Conservation (phyloP, 768 basidiomycete species). For the Mycena rebaudengoi region DNA sequence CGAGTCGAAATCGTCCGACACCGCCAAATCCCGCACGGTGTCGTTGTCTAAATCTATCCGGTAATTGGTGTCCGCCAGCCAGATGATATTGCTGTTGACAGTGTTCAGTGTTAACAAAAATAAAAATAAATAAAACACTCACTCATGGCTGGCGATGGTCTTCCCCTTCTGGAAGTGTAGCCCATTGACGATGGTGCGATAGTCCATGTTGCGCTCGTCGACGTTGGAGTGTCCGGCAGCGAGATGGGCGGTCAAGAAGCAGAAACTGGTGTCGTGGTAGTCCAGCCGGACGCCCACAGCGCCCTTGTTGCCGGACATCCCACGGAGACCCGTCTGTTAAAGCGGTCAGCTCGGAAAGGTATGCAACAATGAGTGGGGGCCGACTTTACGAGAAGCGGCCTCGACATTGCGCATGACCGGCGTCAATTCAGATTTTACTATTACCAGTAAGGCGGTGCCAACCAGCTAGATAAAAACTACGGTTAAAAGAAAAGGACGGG, state of each 20-base stretch:
- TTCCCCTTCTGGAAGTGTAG: slow-evolving; percentile 92
- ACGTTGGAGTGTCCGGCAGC: slow-evolving; percentile 95
- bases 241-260: slow-evolving; percentile 95
- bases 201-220: slow-evolving; percentile 92
- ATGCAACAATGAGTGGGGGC: not conserved
- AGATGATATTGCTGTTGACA: slow-evolving; percentile 81
- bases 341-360: slow-evolving; percentile 3
- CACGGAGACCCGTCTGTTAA: slow-evolving; percentile 81
- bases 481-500: slow-evolving; percentile 12
- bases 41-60: slow-evolving; percentile 89
- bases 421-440: slow-evolving; percentile 82
- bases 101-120: not conserved
- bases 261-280: slow-evolving; percentile 90
- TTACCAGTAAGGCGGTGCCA: slow-evolving; percentile 89
- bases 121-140: slow-evolving; percentile 37
- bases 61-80: slow-evolving; percentile 97
- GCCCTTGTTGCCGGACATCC: slow-evolving; percentile 98
- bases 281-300: slow-evolving; percentile 94
- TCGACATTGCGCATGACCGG: slow-evolving; percentile 91
- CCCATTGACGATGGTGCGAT: slow-evolving; percentile 83
- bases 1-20: slow-evolving; percentile 71
- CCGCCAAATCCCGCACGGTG: slow-evolving; percentile 73
- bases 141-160: slow-evolving; percentile 92
- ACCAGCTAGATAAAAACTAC: slow-evolving; percentile 74
- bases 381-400: slow-evolving; percentile 88